A percentile compares a stretch with the other conserved stretches of the same genome.
Evolutionary conservation across 164 flowering plant genomes (phyloP).

Genomic region (Chloranthus sessilifolius): DNA sequence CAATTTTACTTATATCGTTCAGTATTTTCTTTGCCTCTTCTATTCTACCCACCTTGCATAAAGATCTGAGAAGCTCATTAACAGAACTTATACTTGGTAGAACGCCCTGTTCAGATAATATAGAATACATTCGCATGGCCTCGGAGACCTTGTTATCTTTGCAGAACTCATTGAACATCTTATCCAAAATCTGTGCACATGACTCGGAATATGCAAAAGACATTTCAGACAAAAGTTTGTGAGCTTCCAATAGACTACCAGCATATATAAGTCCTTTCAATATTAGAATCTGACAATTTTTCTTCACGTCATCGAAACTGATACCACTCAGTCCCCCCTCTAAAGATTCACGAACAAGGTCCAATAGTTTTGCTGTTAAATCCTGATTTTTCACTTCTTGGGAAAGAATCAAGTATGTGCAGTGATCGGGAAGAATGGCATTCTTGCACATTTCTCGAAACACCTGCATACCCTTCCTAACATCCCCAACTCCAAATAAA

Average conservation of each 20-base stretch:
- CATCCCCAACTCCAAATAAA: background rate
- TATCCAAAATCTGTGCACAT: background rate
- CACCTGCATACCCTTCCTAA: background rate
- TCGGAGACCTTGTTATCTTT: background rate
- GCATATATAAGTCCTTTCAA: background rate
- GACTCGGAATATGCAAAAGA: background rate
- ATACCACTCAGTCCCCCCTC: background rate
- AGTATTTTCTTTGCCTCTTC: background rate
- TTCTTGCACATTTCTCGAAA: slow-evolving; percentile 6
- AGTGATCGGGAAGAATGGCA: background rate
- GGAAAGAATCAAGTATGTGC: background rate
- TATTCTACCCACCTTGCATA: background rate
- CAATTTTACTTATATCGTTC: background rate
- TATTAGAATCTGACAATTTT: slow-evolving; percentile 3
- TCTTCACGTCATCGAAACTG: background rate
- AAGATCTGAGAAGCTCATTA: background rate
- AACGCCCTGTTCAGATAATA: background rate
- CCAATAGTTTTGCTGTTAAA: background rate
- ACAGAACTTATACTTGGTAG: background rate
- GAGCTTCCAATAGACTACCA: background rate
- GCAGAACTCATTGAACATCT: background rate
- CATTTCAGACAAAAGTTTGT: background rate
- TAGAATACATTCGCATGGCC: background rate
- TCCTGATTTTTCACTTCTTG: background rate
- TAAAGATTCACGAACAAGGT: background rate